Percentiles rank a stretch among this genome's conserved stretches.
phyloP scores from a whole-genome alignment of 768 basidiomycete species.

The Polyporus arcularius region DNA sequence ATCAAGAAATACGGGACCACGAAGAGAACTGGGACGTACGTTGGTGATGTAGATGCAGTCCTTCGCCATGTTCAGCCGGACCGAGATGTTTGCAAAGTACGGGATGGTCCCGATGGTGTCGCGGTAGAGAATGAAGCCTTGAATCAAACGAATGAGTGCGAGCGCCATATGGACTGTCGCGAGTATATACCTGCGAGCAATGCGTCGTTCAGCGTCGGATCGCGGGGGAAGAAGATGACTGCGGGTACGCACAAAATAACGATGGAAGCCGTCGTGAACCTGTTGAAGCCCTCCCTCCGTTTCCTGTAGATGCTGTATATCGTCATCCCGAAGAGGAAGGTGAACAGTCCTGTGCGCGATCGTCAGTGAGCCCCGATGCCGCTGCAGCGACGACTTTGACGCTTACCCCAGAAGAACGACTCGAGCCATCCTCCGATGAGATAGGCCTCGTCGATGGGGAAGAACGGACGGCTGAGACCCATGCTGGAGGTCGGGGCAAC shows the following conservation, averaged over 20 bases:
- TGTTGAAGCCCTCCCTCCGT: background rate
- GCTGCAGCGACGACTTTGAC: too few species aligned
- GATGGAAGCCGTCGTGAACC: background rate
- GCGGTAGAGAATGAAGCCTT: constrained; percentile 11
- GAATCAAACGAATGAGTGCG: constrained; percentile 8
- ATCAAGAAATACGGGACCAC: too few species aligned
- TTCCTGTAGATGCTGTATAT: background rate
- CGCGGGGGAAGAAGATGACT: background rate
- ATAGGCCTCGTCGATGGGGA: background rate
- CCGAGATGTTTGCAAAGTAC: constrained; percentile 11
- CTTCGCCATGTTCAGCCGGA: constrained; percentile 13
- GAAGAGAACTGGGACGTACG: background rate
- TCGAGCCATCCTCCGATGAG: background rate
- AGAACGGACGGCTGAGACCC: background rate
- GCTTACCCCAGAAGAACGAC: background rate
- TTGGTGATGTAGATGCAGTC: constrained; percentile 17
- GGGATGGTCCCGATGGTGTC: constrained; percentile 5
- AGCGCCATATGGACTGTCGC: constrained; percentile 14
- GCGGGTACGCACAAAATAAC: background rate
- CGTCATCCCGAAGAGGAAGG: background rate
- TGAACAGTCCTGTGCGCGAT: background rate
- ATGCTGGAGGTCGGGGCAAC: too few species aligned
- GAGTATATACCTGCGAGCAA: constrained; percentile 6
- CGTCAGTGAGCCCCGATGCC: too few species aligned
- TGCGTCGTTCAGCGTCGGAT: too few species aligned